phyloP scores from a whole-genome alignment of 148 eudicot species.

The Bassia scoparia region DNA sequence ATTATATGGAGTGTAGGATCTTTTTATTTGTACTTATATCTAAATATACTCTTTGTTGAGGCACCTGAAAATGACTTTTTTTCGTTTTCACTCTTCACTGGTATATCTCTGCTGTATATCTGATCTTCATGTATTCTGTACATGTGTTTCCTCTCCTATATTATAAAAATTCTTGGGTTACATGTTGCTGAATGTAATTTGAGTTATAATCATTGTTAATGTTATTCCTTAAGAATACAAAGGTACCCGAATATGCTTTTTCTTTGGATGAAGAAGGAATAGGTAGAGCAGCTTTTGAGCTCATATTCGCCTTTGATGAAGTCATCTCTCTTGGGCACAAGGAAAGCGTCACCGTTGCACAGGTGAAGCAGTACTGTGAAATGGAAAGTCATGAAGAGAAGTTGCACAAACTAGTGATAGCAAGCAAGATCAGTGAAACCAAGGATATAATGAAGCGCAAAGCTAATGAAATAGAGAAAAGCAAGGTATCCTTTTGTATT shows the following conservation, averaged over 20 bases:
- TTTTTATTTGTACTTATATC: too few species aligned
- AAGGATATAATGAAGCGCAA: conserved; percentile 97
- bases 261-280: conserved; percentile 94
- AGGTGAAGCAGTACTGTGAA: conserved; percentile 96
- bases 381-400: conserved; percentile 99
- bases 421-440: conserved; percentile 90
- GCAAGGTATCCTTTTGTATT: conserved; percentile 48
- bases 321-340: conserved; percentile 92
- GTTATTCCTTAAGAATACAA: conserved; percentile 46
- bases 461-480: conserved; percentile 94
- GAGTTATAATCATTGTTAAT: conserved; percentile 7
- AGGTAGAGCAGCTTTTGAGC: conserved; percentile 79
- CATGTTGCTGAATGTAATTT: not conserved
- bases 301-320: conserved; percentile 94
- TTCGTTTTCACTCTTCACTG: too few species aligned
- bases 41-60: too few species aligned
- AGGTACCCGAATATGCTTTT: conserved; percentile 87
- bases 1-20: too few species aligned
- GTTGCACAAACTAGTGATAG: conserved; percentile 85
- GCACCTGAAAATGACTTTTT: too few species aligned
- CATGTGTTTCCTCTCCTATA: not conserved
- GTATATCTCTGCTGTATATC: not conserved
- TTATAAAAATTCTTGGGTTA: not conserved
- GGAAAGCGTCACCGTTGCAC: conserved; percentile 87
- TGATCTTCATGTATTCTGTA: not conserved